Evolutionary conservation across 176 grass and related monocot genomes (phyloP).

Genomic region (Phoenix roebelenii): DNA sequence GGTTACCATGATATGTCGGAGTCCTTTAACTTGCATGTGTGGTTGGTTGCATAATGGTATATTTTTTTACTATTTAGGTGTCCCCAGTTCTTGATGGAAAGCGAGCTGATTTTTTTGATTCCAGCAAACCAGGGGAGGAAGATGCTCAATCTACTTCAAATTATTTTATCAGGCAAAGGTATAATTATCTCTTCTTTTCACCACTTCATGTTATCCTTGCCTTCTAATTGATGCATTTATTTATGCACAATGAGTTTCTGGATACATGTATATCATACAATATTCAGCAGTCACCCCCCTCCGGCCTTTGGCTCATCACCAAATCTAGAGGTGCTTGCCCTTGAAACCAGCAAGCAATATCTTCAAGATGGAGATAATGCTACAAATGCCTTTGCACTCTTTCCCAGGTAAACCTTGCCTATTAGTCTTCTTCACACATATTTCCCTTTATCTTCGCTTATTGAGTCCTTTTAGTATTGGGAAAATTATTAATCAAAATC

Average conservation of each 20-base stretch:
- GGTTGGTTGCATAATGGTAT: conserved; percentile 57
- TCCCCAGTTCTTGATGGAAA: conserved; percentile 57
- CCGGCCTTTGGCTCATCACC: conserved; percentile 91
- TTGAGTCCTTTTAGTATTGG: too few species aligned
- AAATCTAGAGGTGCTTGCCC: conserved; percentile 79
- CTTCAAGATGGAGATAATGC: conserved; percentile 45
- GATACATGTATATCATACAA: background rate
- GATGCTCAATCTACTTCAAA: conserved; percentile 37
- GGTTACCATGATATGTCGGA: too few species aligned
- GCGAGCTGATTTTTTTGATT: conserved; percentile 49
- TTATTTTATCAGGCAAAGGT: conserved; percentile 62
- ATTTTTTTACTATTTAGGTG: conserved; percentile 52
- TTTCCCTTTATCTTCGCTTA: too few species aligned
- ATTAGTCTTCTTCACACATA: background rate
- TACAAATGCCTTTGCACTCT: conserved; percentile 39
- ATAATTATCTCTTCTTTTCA: conserved; percentile 16
- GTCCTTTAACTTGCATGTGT: conserved; percentile 32
- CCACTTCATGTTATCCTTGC: conserved; percentile 3
- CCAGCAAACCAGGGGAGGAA: conserved; percentile 51
- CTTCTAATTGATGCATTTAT: background rate
- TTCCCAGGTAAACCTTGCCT: conserved; percentile 40
- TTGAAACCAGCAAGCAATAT: conserved; percentile 56
- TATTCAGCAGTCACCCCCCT: conserved; percentile 71
- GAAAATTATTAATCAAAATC: too few species aligned
- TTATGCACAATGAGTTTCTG: conserved; percentile 15